Evolutionary conservation across 768 basidiomycete genomes (phyloP).

Genomic region (Lenzites betulinus): DNA sequence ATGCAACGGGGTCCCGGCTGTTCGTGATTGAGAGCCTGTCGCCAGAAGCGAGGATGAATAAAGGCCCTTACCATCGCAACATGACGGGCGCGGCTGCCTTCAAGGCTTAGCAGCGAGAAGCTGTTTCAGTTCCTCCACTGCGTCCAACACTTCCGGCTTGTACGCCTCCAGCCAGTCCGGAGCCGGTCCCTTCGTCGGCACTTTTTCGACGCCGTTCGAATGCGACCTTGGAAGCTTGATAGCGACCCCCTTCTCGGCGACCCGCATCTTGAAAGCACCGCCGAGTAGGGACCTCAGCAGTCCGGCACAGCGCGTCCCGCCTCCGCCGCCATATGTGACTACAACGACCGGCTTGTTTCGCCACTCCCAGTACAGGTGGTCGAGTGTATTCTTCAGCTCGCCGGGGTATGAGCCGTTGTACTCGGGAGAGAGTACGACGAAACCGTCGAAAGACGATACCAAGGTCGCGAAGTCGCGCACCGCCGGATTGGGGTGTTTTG

Average conservation of each 20-base stretch:
- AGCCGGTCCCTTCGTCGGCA: conserved; percentile 10
- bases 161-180: conserved; percentile 27
- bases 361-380: conserved; percentile 45
- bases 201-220: conserved; percentile 19
- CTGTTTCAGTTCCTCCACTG: conserved; percentile 22
- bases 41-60: not conserved
- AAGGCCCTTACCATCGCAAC: not conserved
- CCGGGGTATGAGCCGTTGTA: conserved; percentile 44
- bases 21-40: not conserved
- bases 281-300: conserved; percentile 33
- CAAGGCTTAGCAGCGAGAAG: not conserved
- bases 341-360: conserved; percentile 35
- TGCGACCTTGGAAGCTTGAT: conserved; percentile 23
- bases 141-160: conserved; percentile 16
- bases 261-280: conserved; percentile 26
- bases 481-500: conserved; percentile 31
- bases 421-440: conserved; percentile 42
- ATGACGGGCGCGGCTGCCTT: not conserved
- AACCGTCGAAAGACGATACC: conserved; percentile 32
- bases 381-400: conserved; percentile 41
- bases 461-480: conserved; percentile 36
- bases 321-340: conserved; percentile 38
- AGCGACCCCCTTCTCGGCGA: conserved; percentile 17
- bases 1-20: not conserved
- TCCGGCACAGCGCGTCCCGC: conserved; percentile 33